Evolutionary conservation across 129 eudicot species (phyloP).

Genomic region (Arctium minus): DNA sequence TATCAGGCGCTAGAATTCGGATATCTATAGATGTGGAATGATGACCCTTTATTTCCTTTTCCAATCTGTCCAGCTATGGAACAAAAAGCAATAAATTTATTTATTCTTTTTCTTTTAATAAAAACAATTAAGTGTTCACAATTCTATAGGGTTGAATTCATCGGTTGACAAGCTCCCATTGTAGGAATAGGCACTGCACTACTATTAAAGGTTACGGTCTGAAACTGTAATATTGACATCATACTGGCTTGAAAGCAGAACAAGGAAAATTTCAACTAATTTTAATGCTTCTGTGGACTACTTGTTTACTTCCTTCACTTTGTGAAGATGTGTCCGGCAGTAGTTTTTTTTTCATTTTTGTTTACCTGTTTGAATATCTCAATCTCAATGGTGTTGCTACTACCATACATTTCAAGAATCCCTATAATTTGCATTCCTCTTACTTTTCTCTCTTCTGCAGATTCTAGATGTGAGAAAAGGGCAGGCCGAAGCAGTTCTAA

Average conservation of each 20-base stretch:
- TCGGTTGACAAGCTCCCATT: too few relatives aligned
- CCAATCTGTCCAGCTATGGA: neutral
- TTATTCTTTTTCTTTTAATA: neutral
- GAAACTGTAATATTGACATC: neutral
- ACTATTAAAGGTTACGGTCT: too few relatives aligned
- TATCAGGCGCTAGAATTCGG: neutral
- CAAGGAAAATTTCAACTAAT: neutral
- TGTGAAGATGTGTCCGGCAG: neutral
- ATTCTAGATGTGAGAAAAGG: slow-evolving; percentile 66
- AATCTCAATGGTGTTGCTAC: neutral
- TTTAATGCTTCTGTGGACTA: neutral
- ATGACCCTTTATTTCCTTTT: neutral
- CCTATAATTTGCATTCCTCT: neutral
- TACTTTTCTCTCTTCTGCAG: slow-evolving; percentile 21
- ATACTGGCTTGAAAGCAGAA: neutral
- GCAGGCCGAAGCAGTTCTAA: slow-evolving; percentile 55
- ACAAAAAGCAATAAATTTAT: neutral
- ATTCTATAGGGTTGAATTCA: neutral
- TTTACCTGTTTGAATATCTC: neutral
- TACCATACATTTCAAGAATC: neutral
- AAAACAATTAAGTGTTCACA: too few relatives aligned
- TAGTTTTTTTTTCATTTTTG: neutral
- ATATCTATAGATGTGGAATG: neutral
- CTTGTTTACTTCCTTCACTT: neutral
- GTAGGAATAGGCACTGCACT: too few relatives aligned